Base-by-base conservation (phyloP, 345 rosid species). In the Microcos paniculata region DNA sequence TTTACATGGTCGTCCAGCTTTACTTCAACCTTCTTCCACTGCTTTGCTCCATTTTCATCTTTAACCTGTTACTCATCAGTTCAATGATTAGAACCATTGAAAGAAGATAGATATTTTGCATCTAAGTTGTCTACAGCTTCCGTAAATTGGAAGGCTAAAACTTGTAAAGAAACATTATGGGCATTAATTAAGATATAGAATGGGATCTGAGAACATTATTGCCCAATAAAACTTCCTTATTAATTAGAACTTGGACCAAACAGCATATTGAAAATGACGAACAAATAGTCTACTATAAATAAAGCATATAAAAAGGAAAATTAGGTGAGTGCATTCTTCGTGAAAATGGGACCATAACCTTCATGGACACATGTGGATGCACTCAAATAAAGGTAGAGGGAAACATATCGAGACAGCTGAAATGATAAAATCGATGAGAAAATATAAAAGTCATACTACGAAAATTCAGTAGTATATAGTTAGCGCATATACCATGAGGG, bases 401-500 rank as follows among this genome's bases (percentile, higher is more conserved):
- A 18, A 2, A 16, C 6, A 35, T 2, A 2, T 2, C 38, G 38
- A 35, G 40, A 63, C 21, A 63, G 8, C 4, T 33, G 16, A 63
- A 63, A 14, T 62, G 40, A 2, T 4, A n/a, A n/a, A n/a, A n/a
- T n/a, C n/a, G n/a, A n/a, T n/a, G n/a, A n/a, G n/a, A 15, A n/a
- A 30, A 62, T 15, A 62, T 21, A 4, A 38, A 11, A 35, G 24
- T 14, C 0, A 35, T 35, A 35, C 6, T 35, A 35, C 6, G 48
- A 7, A 71, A n/a, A 53, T 6, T 0, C 35, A 38, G 30, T 28
- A 28, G 42, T 16, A 23, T 11, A 26, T 14, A 16, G 31, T 8
- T 19, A 19, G 2, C 15, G 2, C 2, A 52, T 1, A 12, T 61
- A 84, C 87, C 87, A 84, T 80, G 49, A 84, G 31, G 8, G 87